These are phyloP conservation scores for Cercospora canescens DNA, from an alignment of 2,329 filamentous ascomycete species.

Conservation along the genomic window DNA sequence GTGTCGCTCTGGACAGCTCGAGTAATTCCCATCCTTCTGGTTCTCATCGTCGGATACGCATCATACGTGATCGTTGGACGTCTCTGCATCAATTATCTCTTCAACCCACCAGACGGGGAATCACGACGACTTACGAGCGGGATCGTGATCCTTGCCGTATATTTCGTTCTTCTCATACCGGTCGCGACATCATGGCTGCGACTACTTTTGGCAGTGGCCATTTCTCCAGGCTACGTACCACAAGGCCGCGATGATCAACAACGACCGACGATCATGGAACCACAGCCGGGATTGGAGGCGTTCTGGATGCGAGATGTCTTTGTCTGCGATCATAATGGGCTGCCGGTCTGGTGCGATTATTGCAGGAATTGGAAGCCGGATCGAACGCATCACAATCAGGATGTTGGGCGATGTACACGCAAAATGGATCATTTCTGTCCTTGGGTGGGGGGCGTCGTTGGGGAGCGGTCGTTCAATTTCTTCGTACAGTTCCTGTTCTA, in stretches of 20 bases:
- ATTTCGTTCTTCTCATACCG: constrained; percentile 69
- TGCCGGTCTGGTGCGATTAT: constrained; percentile 81
- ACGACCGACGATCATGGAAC: constrained; percentile 26
- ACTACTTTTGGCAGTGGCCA: constrained; percentile 65
- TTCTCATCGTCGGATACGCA: constrained; percentile 32
- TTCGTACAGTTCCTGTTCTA: constrained; percentile 87
- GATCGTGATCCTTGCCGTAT: constrained; percentile 69
- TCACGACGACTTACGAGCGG: constrained; percentile 56
- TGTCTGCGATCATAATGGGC: constrained; percentile 77
- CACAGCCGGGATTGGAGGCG: constrained; percentile 67
- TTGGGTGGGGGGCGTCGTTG: constrained; percentile 91
- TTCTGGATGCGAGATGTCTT: constrained; percentile 86
- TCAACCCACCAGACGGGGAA: constrained; percentile 45
- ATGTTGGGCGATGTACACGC: constrained; percentile 75
- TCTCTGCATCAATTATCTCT: constrained; percentile 68
- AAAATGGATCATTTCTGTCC: constrained; percentile 98
- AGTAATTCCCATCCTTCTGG: constrained; percentile 32
- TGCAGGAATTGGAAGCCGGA: constrained; percentile 90
- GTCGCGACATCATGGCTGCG: constrained; percentile 70
- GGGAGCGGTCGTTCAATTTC: constrained; percentile 79
- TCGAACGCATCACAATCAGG: constrained; percentile 80
- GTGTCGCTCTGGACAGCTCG: constrained; percentile 30
- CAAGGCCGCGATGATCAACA: constrained; percentile 48
- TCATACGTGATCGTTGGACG: constrained; percentile 34
- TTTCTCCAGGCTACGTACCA: constrained; percentile 72